Evolutionary conservation across 768 basidiomycete species (phyloP).

Genomic region (Phlebiopsis gigantea): DNA sequence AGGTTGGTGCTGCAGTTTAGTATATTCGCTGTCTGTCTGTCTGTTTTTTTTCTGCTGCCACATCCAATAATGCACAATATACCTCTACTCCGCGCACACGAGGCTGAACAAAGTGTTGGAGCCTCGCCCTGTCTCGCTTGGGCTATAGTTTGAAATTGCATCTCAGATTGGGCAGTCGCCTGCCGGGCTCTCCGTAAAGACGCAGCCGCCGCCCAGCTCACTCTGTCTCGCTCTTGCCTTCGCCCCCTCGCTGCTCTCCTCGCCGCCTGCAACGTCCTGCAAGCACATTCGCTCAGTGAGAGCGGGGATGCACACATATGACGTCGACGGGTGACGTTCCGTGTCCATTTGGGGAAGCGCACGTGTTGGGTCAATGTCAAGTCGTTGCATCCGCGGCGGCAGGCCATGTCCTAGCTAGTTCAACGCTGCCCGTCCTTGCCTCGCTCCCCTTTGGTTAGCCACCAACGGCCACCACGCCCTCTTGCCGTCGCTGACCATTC

Average conservation of each 20-base stretch:
- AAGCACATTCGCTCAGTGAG: conserved; percentile 8
- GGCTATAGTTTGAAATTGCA: conserved; percentile 1
- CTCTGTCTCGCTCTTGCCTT: no score
- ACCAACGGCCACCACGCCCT: background rate
- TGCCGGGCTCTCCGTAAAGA: background rate
- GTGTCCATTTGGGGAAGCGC: background rate
- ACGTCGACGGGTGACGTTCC: background rate
- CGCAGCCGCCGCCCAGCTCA: background rate
- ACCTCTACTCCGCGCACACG: background rate
- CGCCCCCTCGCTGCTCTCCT: background rate
- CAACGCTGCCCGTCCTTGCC: background rate
- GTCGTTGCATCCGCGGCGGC: background rate
- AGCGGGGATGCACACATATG: background rate
- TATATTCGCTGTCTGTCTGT: background rate
- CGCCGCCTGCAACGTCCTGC: background rate
- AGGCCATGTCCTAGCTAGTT: background rate
- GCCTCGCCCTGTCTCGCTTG: background rate
- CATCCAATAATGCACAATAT: background rate
- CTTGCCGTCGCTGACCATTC: conserved; percentile 1
- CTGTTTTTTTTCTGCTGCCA: background rate
- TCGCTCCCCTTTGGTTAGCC: background rate
- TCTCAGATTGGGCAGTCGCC: background rate
- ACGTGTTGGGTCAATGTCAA: background rate
- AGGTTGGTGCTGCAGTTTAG: background rate
- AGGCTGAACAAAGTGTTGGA: background rate